Percentiles rank a stretch among this genome's conserved stretches.
phyloP scores from a whole-genome alignment of 192 early-diverging fungal species.

The Coemansia sp. region DNA sequence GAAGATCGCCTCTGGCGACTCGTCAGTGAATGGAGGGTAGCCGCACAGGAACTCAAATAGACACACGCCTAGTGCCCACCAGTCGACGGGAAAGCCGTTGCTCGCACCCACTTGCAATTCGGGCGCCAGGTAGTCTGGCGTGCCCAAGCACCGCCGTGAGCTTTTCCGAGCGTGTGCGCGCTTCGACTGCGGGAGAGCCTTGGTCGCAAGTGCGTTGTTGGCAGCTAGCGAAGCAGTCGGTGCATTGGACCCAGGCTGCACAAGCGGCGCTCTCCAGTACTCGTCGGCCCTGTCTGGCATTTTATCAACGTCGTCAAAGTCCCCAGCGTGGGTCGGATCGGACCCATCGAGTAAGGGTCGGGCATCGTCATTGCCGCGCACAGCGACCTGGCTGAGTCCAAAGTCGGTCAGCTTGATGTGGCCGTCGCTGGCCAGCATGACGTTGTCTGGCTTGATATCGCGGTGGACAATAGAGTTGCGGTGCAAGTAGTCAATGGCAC shows the following conservation, averaged over 20 bases:
- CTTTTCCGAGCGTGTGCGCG: constrained; percentile 50
- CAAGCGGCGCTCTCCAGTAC: constrained; percentile 33
- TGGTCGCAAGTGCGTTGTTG: constrained; percentile 16
- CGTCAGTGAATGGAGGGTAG: constrained; percentile 88
- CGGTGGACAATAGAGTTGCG: constrained; percentile 85
- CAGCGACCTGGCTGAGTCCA: constrained; percentile 82
- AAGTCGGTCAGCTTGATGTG: constrained; percentile 95
- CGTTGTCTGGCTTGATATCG: constrained; percentile 79
- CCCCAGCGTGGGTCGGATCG: constrained; percentile 19
- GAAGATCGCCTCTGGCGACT: constrained; percentile 82
- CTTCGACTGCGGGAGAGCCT: constrained; percentile 44
- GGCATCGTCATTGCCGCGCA: constrained; percentile 39
- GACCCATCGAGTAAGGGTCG: constrained; percentile 28
- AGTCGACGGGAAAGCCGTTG: constrained; percentile 85
- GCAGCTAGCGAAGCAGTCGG: constrained; percentile 13
- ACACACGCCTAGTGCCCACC: constrained; percentile 94
- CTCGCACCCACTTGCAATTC: constrained; percentile 86
- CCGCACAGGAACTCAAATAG: constrained; percentile 87
- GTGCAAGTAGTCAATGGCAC: constrained; percentile 91
- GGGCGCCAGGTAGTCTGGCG: constrained; percentile 93
- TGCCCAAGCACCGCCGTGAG: constrained; percentile 63
- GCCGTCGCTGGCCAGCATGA: constrained; percentile 80
- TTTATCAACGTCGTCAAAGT: constrained; percentile 14
- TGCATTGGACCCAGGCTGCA: constrained; percentile 15
- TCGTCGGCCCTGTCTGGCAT: constrained; percentile 34